These are phyloP conservation scores for Fusarium oxysporum DNA, from an alignment of 2,329 filamentous ascomycete genomes.

Conservation along the genomic window DNA sequence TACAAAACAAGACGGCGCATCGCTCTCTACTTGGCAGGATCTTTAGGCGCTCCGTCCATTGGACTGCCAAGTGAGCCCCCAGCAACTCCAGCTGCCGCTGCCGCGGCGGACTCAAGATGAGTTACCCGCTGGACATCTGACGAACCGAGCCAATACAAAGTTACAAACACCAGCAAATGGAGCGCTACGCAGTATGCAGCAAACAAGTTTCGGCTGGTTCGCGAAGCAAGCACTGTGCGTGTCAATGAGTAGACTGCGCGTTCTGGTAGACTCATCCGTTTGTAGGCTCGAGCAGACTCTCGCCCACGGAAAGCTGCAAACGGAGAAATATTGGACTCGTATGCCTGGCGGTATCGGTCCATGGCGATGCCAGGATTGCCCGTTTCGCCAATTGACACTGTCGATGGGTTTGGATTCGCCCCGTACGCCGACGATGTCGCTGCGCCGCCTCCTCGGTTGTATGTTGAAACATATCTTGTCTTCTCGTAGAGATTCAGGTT, in stretches of 20 bases:
- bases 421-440: slow-evolving; percentile 73
- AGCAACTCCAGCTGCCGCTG: slow-evolving; percentile 58
- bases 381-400: slow-evolving; percentile 70
- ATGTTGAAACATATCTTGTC: slow-evolving; percentile 94
- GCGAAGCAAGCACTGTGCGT: slow-evolving; percentile 87
- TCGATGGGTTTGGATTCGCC: slow-evolving; percentile 80
- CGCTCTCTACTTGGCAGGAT: slow-evolving; percentile 39
- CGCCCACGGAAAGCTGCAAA: slow-evolving; percentile 96
- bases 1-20: slow-evolving; percentile 19
- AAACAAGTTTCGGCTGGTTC: slow-evolving; percentile 93
- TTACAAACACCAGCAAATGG: slow-evolving; percentile 87
- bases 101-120: slow-evolving; percentile 63
- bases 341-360: slow-evolving; percentile 89
- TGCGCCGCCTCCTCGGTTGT: slow-evolving; percentile 77
- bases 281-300: slow-evolving; percentile 90
- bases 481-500: slow-evolving; percentile 98
- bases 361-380: slow-evolving; percentile 72
- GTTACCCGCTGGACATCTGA: slow-evolving; percentile 73
- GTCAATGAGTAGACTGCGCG: slow-evolving; percentile 91
- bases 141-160: slow-evolving; percentile 85
- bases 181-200: slow-evolving; percentile 90
- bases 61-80: slow-evolving; percentile 49
- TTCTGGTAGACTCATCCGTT: slow-evolving; percentile 92
- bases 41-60: slow-evolving; percentile 44
- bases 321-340: slow-evolving; percentile 94